Base-by-base conservation (phyloP, 2,329 filamentous ascomycete species). In the Monilinia aucupariae region DNA sequence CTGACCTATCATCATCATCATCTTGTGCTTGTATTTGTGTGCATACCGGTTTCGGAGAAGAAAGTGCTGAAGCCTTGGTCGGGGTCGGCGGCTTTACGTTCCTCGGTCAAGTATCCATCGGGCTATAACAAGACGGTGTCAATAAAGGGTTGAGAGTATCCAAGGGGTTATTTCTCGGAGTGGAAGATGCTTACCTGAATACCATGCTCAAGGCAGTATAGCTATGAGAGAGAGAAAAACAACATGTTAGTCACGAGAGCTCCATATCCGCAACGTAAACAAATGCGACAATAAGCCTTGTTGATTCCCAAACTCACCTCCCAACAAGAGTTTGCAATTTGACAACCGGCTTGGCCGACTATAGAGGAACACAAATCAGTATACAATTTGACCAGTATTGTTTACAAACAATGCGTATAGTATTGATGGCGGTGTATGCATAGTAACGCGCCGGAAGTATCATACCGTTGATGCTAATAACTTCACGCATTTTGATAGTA, bases 301-400 rank as follows among this genome's bases (percentile, higher is more conserved):
- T 39, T 7, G 15, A 32, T 30, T n/a, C 22, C 22, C 15, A 7
- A 55, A 83, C 91, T 83, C 83, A 99, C 94, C 92, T 99, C 94
- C 94, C 94, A 99, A 88, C 94, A 97, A 74, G 94, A 94, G 85
- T 99, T 99, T 82, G 93, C 94, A 77, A 99, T 99, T 80, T 99
- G 94, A 88, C 94, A 97, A 89, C 94, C 94, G 78, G 94, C 94
- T 87, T 99, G 94, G 82, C 94, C 94, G 85, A 99, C 94, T 99
- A 79, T 75, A 76, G 59, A 69, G 37, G 73, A 62, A 61, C 51
- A 65, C 58, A 68, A 54, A 56, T 70, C 67, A 67, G 71, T 68
- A 70, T 49, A 27, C 41, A 32, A 25, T 41, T 56, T 39, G 25
- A 59, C 9, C 62, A 66, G 68, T 67, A 37, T 25, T 22, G 61